Evolutionary conservation across 2,329 filamentous ascomycete species (phyloP).

Genomic region (Colletotrichum theobromicola): DNA sequence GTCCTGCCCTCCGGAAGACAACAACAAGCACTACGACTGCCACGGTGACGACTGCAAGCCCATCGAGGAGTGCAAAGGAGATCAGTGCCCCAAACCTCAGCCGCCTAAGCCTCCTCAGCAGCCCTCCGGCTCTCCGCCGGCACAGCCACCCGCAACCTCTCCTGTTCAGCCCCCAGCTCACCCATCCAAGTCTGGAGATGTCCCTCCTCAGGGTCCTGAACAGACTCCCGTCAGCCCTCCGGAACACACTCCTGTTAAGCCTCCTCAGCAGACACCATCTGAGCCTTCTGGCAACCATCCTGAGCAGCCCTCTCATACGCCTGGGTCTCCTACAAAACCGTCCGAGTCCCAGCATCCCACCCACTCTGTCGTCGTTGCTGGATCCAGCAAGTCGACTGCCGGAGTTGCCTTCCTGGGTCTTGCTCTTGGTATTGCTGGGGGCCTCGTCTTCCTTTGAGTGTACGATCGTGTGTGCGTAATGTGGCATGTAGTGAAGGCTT

Average conservation of each 20-base stretch:
- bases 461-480: neutral
- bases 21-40: constrained; percentile 37
- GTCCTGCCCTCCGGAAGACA: constrained; percentile 24
- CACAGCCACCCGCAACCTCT: neutral
- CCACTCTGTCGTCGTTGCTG: neutral
- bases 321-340: neutral
- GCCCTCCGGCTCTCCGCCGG: neutral
- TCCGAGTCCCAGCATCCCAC: neutral
- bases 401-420: neutral
- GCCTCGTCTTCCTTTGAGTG: neutral
- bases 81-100: constrained; percentile 31
- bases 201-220: neutral
- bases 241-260: neutral
- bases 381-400: neutral
- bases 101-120: constrained; percentile 4
- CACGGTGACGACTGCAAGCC: constrained; percentile 33
- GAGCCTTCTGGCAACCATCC: neutral
- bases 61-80: constrained; percentile 30
- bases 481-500: neutral
- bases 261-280: neutral
- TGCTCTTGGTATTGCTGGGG: neutral
- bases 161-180: neutral
- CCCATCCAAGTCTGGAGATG: neutral
- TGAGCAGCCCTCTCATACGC: neutral
- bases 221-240: neutral